phyloP scores from a whole-genome alignment of 2,329 filamentous ascomycete genomes.

The Neoascochyta sp. region DNA sequence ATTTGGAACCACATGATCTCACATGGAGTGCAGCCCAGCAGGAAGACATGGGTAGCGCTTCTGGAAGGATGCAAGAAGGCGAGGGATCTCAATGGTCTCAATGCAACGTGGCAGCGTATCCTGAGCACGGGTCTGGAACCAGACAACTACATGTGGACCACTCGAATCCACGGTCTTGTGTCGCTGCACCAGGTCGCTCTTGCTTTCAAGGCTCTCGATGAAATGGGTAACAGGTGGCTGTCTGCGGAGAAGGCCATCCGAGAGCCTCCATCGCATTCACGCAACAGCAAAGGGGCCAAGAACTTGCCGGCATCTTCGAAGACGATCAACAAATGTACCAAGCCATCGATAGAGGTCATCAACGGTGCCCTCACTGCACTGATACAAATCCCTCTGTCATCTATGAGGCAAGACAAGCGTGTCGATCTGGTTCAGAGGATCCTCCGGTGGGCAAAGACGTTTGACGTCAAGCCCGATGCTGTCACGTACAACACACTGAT shows the following conservation, averaged over 20 bases:
- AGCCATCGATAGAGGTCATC: slow-evolving; percentile 62
- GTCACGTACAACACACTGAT: slow-evolving; percentile 66
- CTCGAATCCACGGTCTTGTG: slow-evolving; percentile 64
- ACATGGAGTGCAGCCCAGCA: slow-evolving; percentile 55
- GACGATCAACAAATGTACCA: slow-evolving; percentile 44
- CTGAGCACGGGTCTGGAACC: slow-evolving; percentile 55
- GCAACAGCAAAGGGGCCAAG: slow-evolving; percentile 9
- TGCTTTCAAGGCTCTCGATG: slow-evolving; percentile 61
- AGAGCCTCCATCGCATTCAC: slow-evolving; percentile 7
- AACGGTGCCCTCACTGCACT: slow-evolving; percentile 68
- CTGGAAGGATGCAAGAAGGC: slow-evolving; percentile 65
- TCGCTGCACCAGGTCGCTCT: slow-evolving; percentile 50
- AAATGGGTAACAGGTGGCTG: slow-evolving; percentile 63
- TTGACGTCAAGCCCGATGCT: slow-evolving; percentile 47
- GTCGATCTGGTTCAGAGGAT: slow-evolving; percentile 36
- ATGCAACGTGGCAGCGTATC: slow-evolving; percentile 66
- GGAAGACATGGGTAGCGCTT: slow-evolving; percentile 69
- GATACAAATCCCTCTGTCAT: slow-evolving; percentile 37
- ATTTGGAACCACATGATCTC: slow-evolving; percentile 57
- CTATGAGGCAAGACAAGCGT: slow-evolving; percentile 42
- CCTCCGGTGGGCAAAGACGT: slow-evolving; percentile 42
- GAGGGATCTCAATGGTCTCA: slow-evolving; percentile 57
- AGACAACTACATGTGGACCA: slow-evolving; percentile 66
- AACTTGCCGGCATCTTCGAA: slow-evolving; percentile 12
- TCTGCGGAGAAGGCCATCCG: slow-evolving; percentile 29